Base-by-base conservation (phyloP, 169 alveolate genomes). In the Prorocentrum cordatum region DNA sequence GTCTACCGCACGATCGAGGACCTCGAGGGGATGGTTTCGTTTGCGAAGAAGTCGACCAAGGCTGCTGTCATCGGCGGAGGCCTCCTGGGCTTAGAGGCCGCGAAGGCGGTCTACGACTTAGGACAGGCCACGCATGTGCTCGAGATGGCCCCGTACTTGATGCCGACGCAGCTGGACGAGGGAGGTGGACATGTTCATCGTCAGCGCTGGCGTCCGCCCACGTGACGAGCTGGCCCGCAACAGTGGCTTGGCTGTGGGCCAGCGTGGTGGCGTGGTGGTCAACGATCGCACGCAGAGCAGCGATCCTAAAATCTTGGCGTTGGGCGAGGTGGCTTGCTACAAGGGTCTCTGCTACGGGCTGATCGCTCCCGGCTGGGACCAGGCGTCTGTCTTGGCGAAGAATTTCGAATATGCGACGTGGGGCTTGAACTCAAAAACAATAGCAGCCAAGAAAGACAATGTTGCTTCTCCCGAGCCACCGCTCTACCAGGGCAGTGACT, bases 31-130 rank as follows among this genome's bases (percentile, higher is more conserved):
- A 12, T 75, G 42, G 27, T 75, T 16, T 36, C 38, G 35, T 24
- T 4, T 9, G 45, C 54, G 18, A 72, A 77, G 73, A 24, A 38
- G 62, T 9, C 31, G 1, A 47, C 80, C 24, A 61, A 38, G 68
- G 91, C 91, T 6, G 91, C 39, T 54, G 91, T 66, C 27, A 67
- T 83, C 47, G 91, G 91, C 33, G 91, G 91, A 27, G 91, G 91
- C 42, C 67, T 64, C 36, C 68, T 82, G 31, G 91, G 91, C 1
- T 59, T 82, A 35, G 91, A 64, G 80, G 91, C 91, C 2, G 91
- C 91, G 32, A 82, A 82, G 70, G 91, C 91, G 35, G 27, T 64
- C 47, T 61, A 20, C 27, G 91, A 82, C 31, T 66, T 82, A 59
- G 91, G 91, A 82, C 6, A 59, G 38, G 64, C 45, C 54, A 72